Percentiles rank a stretch among this genome's conserved stretches.
Evolutionary conservation across 495 filamentous ascomycete species (phyloP).

Genomic region (Cercophora samala): DNA sequence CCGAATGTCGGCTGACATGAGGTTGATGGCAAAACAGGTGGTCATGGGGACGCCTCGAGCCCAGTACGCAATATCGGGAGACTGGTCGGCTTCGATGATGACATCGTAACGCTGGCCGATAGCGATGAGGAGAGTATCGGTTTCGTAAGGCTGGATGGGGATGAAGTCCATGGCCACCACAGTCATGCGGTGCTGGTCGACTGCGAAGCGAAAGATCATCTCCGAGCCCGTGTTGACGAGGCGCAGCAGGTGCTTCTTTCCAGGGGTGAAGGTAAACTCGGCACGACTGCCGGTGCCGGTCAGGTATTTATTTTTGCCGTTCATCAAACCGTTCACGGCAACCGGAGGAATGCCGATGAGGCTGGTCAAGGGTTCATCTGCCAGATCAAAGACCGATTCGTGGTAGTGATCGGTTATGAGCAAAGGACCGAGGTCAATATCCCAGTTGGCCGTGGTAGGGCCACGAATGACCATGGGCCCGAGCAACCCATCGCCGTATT

Average conservation of each 20-base stretch:
- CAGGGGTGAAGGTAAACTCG: slow-evolving; percentile 36
- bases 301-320: slow-evolving; percentile 41
- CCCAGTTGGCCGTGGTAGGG: slow-evolving; percentile 46
- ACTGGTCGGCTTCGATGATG: slow-evolving; percentile 58
- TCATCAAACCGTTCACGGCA: slow-evolving; percentile 29
- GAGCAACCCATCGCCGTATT: slow-evolving; percentile 49
- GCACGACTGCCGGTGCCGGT: slow-evolving; percentile 31
- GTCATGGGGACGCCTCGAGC: neutral
- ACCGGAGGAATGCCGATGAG: slow-evolving; percentile 26
- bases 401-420: slow-evolving; percentile 50
- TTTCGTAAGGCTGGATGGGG: slow-evolving; percentile 47
- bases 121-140: slow-evolving; percentile 47
- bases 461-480: slow-evolving; percentile 50
- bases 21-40: slow-evolving; percentile 56
- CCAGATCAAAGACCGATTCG: slow-evolving; percentile 27
- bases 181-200: slow-evolving; percentile 52
- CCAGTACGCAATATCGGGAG: slow-evolving; percentile 31
- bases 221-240: slow-evolving; percentile 57
- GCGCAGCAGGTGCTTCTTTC: slow-evolving; percentile 51
- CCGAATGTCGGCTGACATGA: slow-evolving; percentile 24
- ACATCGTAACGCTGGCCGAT: slow-evolving; percentile 72
- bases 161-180: slow-evolving; percentile 54
- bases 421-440: slow-evolving; percentile 49
- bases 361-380: slow-evolving; percentile 16
- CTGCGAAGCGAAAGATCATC: slow-evolving; percentile 45